Evolutionary conservation across 2,329 filamentous ascomycete genomes (phyloP).

Genomic region (Ophioceras dolichostomum): DNA sequence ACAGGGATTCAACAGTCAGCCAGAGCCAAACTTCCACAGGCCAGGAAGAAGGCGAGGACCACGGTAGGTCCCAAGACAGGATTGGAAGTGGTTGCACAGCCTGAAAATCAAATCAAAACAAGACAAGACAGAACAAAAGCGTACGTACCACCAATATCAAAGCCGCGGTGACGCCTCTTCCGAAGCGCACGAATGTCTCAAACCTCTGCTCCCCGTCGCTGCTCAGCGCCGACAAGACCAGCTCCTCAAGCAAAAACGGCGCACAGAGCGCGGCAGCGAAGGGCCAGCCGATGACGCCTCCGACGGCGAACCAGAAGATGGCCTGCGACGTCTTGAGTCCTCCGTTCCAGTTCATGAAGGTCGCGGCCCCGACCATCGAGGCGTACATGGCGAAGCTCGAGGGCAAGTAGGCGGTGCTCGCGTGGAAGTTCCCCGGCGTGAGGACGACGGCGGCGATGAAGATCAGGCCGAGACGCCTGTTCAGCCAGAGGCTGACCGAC

Average conservation of each 20-base stretch:
- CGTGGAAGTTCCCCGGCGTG: constrained; percentile 88
- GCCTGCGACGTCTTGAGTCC: constrained; percentile 70
- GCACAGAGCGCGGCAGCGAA: constrained; percentile 74
- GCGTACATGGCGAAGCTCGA: constrained; percentile 97
- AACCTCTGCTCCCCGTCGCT: constrained; percentile 46
- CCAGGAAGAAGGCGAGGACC: background rate
- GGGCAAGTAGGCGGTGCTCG: constrained; percentile 74
- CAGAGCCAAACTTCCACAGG: constrained; percentile 3
- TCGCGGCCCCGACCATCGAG: constrained; percentile 70
- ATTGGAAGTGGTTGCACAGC: too few species aligned
- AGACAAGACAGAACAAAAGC: background rate
- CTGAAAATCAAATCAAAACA: too few species aligned
- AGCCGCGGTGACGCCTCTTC: constrained; percentile 55
- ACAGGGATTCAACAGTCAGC: constrained; percentile 11
- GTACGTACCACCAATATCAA: constrained; percentile 58
- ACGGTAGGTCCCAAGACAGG: too few species aligned
- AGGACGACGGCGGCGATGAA: constrained; percentile 67
- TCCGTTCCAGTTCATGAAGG: constrained; percentile 82
- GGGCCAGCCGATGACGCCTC: constrained; percentile 83
- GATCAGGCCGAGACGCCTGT: constrained; percentile 72
- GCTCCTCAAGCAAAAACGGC: constrained; percentile 73
- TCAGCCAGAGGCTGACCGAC: constrained; percentile 62
- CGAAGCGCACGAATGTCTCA: constrained; percentile 46
- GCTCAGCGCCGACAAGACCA: constrained; percentile 41
- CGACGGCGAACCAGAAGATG: constrained; percentile 83